phyloP scores from a whole-genome alignment of 164 flowering plant genomes.

The Vitis rupestris region DNA sequence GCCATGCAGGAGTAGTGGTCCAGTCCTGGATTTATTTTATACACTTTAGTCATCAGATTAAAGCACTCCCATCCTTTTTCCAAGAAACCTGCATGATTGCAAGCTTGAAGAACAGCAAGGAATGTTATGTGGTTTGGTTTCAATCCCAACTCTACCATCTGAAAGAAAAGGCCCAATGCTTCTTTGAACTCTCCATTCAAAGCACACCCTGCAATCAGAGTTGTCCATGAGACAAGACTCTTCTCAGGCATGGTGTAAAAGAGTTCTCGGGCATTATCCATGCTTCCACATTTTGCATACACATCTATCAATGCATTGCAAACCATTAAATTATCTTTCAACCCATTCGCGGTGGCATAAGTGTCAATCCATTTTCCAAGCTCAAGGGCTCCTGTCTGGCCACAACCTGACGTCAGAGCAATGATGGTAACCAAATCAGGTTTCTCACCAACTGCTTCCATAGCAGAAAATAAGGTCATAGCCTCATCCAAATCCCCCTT shows the following conservation, averaged over 20 bases:
- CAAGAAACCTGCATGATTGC: slow-evolving; percentile 59
- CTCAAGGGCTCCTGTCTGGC: slow-evolving; percentile 51
- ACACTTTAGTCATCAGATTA: slow-evolving; percentile 38
- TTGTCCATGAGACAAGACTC: slow-evolving; percentile 64
- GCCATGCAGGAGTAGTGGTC: slow-evolving; percentile 66
- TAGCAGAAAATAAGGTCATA: slow-evolving; percentile 35
- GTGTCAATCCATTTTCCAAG: slow-evolving; percentile 50
- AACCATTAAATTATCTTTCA: slow-evolving; percentile 31
- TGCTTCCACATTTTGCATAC: slow-evolving; percentile 69
- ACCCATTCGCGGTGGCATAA: slow-evolving; percentile 33
- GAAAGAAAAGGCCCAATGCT: slow-evolving; percentile 42
- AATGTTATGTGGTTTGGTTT: slow-evolving; percentile 64
- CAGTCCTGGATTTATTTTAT: slow-evolving; percentile 37
- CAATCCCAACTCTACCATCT: slow-evolving; percentile 38
- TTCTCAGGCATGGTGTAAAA: slow-evolving; percentile 38
- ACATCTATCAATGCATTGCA: slow-evolving; percentile 64
- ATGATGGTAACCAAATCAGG: slow-evolving; percentile 65
- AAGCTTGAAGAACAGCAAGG: slow-evolving; percentile 65
- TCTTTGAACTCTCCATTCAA: slow-evolving; percentile 48
- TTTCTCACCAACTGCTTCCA: slow-evolving; percentile 47
- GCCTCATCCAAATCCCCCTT: slow-evolving; percentile 52
- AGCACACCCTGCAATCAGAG: slow-evolving; percentile 60
- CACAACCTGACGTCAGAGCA: slow-evolving; percentile 52
- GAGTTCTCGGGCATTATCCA: slow-evolving; percentile 37
- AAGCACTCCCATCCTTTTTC: slow-evolving; percentile 54